These are phyloP conservation scores for Vitis hybrid DNA, from an alignment of 177 flowering plant species.

Conservation along the genomic window DNA sequence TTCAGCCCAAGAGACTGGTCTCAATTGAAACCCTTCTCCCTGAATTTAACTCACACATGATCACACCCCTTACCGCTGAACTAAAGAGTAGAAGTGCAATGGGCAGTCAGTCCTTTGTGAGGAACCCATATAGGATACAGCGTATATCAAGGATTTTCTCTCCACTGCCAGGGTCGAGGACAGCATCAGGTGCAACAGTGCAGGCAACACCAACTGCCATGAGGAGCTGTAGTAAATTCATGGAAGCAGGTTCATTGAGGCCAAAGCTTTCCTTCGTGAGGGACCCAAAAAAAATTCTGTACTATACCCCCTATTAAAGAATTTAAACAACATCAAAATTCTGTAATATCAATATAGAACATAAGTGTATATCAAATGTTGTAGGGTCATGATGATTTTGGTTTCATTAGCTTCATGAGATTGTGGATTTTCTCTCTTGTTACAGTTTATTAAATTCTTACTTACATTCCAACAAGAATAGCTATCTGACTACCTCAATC, in stretches of 20 bases:
- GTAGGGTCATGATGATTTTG: too few species aligned
- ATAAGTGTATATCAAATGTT: too few species aligned
- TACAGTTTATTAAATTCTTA: too few species aligned
- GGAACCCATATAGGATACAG: constrained; percentile 53
- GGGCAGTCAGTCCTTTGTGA: constrained; percentile 46
- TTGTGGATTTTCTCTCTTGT: too few species aligned
- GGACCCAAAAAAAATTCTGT: too few species aligned
- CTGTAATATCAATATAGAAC: too few species aligned
- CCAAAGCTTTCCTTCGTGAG: constrained; percentile 47
- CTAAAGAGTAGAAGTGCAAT: constrained; percentile 24
- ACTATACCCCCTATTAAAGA: too few species aligned
- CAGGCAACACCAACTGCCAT: constrained; percentile 55
- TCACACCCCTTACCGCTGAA: constrained; percentile 38
- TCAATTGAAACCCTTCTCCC: constrained; percentile 67
- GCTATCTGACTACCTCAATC: too few species aligned
- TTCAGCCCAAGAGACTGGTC: constrained; percentile 64
- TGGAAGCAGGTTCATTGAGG: constrained; percentile 65
- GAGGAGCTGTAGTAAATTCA: constrained; percentile 56
- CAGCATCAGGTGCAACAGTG: constrained; percentile 15
- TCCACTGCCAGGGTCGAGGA: constrained; percentile 28
- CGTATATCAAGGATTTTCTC: constrained; percentile 50
- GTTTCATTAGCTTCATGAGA: too few species aligned
- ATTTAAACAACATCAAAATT: too few species aligned
- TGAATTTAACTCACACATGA: constrained; percentile 30
- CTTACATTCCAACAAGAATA: too few species aligned